A percentile compares a stretch with the other conserved stretches of the same genome.
Conservation (phyloP, 2,329 filamentous ascomycete species). For the Colletotrichum aenigma region DNA sequence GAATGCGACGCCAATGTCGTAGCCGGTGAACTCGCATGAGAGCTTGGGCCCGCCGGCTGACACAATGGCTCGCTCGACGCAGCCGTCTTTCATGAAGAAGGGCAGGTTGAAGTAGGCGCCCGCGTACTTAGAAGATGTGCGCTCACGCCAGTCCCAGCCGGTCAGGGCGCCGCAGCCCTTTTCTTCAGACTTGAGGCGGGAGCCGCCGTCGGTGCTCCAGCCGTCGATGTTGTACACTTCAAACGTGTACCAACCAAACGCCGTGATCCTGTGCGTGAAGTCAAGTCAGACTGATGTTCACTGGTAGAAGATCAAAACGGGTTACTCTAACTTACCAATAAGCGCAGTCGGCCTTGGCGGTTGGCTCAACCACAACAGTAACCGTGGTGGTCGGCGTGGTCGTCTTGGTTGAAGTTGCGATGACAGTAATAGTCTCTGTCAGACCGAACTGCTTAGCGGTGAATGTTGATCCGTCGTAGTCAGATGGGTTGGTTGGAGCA, state of each 20-base stretch:
- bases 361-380: neutral
- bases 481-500: neutral
- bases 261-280: too few relatives aligned
- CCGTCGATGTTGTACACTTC: too few relatives aligned
- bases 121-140: too few relatives aligned
- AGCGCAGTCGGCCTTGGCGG: neutral
- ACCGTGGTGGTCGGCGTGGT: neutral
- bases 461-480: neutral
- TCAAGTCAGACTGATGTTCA: too few relatives aligned
- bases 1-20: neutral
- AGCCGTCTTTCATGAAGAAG: neutral
- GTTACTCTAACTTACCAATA: accelerated
- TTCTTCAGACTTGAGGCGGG: too few relatives aligned
- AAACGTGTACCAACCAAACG: too few relatives aligned
- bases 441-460: neutral
- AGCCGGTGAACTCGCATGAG: neutral
- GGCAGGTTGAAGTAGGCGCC: neutral
- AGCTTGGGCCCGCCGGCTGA: neutral
- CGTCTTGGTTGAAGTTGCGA: neutral
- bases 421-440: neutral
- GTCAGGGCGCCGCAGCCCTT: too few relatives aligned
- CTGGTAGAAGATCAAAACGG: accelerated
- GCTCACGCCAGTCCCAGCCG: too few relatives aligned
- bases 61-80: neutral
- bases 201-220: too few relatives aligned